Conservation (phyloP, 495 filamentous ascomycete genomes). For the Pseudomonodictys pantanalensis region DNA sequence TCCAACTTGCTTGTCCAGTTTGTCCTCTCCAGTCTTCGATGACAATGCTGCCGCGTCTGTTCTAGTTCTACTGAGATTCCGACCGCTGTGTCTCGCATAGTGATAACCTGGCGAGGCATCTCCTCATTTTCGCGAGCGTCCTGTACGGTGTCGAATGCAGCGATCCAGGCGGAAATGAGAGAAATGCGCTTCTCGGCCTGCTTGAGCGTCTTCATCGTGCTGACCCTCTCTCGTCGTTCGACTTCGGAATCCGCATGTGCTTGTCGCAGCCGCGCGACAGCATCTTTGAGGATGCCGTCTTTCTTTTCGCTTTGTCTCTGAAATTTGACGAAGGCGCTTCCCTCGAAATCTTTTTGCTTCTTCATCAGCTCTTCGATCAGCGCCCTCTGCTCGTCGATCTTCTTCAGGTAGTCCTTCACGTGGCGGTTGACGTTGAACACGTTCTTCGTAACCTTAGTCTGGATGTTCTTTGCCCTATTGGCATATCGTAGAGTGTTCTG, state of each 20-base stretch:
- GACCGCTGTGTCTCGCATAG: slow-evolving; percentile 82
- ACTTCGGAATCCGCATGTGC: slow-evolving; percentile 81
- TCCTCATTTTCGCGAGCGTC: slow-evolving; percentile 66
- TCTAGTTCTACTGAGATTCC: slow-evolving; percentile 87
- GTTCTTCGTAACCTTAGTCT: slow-evolving; percentile 97
- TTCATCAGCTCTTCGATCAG: slow-evolving; percentile 91
- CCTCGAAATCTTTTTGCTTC: slow-evolving; percentile 89
- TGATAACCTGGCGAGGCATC: slow-evolving; percentile 61
- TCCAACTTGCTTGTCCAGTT: slow-evolving; percentile 87
- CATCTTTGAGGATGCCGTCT: slow-evolving; percentile 73
- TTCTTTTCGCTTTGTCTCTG: slow-evolving; percentile 82
- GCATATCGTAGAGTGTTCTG: slow-evolving; percentile 98
- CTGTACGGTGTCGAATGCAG: slow-evolving; percentile 82
- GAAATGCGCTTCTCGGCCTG: slow-evolving; percentile 82
- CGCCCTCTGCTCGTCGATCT: slow-evolving; percentile 93
- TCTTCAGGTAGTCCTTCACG: slow-evolving; percentile 96
- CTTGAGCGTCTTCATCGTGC: slow-evolving; percentile 75
- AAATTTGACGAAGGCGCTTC: slow-evolving; percentile 81
- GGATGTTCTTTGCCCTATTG: slow-evolving; percentile 98
- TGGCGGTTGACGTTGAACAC: slow-evolving; percentile 99
- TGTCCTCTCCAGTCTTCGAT: slow-evolving; percentile 71
- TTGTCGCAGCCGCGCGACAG: slow-evolving; percentile 70
- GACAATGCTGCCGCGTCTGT: slow-evolving; percentile 81
- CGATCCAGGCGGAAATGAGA: slow-evolving; percentile 85
- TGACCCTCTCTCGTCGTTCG: slow-evolving; percentile 75